Evolutionary conservation across 352 stramenopile species (phyloP).

Genomic region (Peronosclerospora sorghi): DNA sequence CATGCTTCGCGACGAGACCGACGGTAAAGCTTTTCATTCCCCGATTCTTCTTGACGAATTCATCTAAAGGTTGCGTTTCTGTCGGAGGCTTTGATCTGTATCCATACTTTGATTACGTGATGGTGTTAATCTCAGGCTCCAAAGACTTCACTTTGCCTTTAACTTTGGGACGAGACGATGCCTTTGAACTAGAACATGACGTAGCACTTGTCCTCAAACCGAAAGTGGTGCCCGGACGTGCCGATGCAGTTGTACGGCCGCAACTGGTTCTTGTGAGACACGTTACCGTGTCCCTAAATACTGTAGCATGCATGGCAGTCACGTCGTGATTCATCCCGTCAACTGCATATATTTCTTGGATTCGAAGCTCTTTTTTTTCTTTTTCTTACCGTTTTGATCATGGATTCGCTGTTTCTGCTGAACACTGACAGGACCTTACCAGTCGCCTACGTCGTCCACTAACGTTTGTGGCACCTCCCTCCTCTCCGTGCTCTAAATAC

Average conservation of each 20-base stretch:
- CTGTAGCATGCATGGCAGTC: too few relatives aligned
- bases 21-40: slow-evolving; percentile 13
- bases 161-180: not conserved
- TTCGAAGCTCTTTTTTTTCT: not conserved
- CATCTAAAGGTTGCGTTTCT: not conserved
- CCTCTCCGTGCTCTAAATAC: slow-evolving; percentile 22
- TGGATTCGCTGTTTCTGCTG: slow-evolving; percentile 3
- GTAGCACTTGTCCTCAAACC: too few relatives aligned
- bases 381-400: slow-evolving; percentile 1
- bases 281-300: too few relatives aligned
- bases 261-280: too few relatives aligned
- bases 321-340: too few relatives aligned
- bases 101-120: not conserved
- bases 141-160: slow-evolving; percentile 3
- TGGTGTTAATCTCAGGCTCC: slow-evolving; percentile 6
- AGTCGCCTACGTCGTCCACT: slow-evolving; percentile 27
- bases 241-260: too few relatives aligned
- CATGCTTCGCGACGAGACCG: slow-evolving; percentile 15
- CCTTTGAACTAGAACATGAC: too few relatives aligned
- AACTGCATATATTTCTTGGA: too few relatives aligned
- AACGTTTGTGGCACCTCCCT: too few relatives aligned
- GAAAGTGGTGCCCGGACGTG: not conserved
- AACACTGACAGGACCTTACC: slow-evolving; percentile 3
- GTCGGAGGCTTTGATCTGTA: slow-evolving; percentile 1
- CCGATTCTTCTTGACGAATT: slow-evolving; percentile 5